phyloP scores from a whole-genome alignment of 495 filamentous ascomycete genomes.

The Bombardia bombarda region DNA sequence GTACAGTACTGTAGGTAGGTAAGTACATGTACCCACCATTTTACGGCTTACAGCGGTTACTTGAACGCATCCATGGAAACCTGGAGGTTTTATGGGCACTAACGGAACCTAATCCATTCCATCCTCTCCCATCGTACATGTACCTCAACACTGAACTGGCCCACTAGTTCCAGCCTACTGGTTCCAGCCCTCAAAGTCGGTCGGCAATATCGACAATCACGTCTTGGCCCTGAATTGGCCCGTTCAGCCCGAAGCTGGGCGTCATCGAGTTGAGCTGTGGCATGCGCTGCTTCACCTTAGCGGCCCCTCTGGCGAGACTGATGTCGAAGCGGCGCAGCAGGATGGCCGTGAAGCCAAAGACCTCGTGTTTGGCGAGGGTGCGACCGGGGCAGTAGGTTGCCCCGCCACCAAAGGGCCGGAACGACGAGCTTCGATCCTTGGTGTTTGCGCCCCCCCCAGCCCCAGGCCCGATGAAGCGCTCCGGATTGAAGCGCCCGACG shows the following conservation, averaged over 20 bases:
- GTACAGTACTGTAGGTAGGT: too few relatives aligned
- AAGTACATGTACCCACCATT: too few relatives aligned
- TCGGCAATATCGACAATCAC: neutral
- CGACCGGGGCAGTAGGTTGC: slow-evolving; percentile 22
- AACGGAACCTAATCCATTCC: too few relatives aligned
- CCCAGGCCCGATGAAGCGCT: slow-evolving; percentile 16
- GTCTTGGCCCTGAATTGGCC: neutral
- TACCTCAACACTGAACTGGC: too few relatives aligned
- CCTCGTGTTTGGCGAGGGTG: slow-evolving; percentile 13
- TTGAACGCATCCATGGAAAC: too few relatives aligned
- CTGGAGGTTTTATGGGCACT: too few relatives aligned
- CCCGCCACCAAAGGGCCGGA: slow-evolving; percentile 26
- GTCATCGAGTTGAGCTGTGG: neutral
- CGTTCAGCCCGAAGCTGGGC: neutral
- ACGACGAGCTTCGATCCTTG: slow-evolving; percentile 7
- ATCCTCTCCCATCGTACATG: too few relatives aligned
- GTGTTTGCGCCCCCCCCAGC: neutral
- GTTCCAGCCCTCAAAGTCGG: neutral
- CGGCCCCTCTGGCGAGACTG: neutral
- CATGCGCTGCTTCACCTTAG: neutral
- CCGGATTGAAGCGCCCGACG: slow-evolving; percentile 5
- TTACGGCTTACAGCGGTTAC: too few relatives aligned
- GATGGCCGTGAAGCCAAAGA: slow-evolving; percentile 18
- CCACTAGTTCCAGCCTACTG: too few relatives aligned
- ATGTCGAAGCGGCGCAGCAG: slow-evolving; percentile 19